Evolutionary conservation across 805 yeast species (phyloP).

Genomic region (Myxozyma sirexii): DNA sequence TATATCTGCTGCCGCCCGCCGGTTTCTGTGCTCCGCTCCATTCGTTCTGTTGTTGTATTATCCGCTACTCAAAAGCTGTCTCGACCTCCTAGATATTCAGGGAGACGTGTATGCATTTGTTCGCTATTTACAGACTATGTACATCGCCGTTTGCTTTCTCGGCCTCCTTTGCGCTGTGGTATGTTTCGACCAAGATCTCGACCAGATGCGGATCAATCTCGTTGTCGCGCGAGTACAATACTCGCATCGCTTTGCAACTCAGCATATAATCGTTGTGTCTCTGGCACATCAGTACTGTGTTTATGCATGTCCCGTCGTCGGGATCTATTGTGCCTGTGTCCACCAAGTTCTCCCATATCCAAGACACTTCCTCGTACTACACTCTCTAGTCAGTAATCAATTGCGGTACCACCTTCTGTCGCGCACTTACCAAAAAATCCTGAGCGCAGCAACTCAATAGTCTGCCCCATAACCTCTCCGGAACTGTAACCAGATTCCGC

Average conservation of each 20-base stretch:
- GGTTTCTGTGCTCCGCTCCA: too few relatives aligned
- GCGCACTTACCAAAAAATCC: not conserved
- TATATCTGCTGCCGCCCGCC: too few relatives aligned
- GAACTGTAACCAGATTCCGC: not conserved
- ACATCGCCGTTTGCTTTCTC: not conserved
- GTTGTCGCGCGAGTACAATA: conserved; percentile 4
- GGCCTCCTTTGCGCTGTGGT: not conserved
- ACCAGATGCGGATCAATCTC: not conserved
- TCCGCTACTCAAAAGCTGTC: too few relatives aligned
- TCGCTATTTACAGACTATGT: not conserved
- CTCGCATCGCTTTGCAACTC: conserved; percentile 4
- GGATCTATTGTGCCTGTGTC: not conserved
- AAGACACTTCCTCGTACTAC: conserved; percentile 1
- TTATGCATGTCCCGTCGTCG: conserved; percentile 11
- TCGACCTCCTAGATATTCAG: not conserved
- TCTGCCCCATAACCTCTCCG: not conserved
- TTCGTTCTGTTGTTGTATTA: too few relatives aligned
- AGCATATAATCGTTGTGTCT: not conserved
- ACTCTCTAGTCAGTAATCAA: not conserved
- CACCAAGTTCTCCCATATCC: conserved; percentile 11
- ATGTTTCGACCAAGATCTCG: not conserved
- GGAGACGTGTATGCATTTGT: not conserved
- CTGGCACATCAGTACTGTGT: conserved; percentile 6
- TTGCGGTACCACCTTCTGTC: too few relatives aligned
- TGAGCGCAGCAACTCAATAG: not conserved